These are phyloP conservation scores for Penicillium canariense DNA, from an alignment of 495 filamentous ascomycete genomes.

Conservation along the genomic window DNA sequence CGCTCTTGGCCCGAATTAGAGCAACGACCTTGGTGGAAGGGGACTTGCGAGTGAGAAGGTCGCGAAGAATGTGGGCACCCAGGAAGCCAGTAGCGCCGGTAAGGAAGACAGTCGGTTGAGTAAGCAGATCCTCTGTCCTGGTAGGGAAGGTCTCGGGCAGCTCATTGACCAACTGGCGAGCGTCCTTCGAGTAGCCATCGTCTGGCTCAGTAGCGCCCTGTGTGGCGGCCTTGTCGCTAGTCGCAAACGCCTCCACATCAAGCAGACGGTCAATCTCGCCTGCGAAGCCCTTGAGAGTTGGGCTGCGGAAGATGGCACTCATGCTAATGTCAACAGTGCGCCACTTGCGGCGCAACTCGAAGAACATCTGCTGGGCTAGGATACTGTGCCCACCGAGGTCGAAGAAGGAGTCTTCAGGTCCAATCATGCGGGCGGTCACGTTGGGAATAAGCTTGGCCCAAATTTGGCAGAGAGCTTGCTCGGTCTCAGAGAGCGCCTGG, in stretches of 20 bases:
- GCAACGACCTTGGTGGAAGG: slow-evolving; percentile 67
- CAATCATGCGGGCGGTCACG: slow-evolving; percentile 56
- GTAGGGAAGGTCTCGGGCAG: slow-evolving; percentile 44
- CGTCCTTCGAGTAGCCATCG: slow-evolving; percentile 67
- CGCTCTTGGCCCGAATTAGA: slow-evolving; percentile 68
- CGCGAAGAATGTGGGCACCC: slow-evolving; percentile 75
- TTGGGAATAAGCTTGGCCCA: slow-evolving; percentile 61
- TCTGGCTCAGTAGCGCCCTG: slow-evolving; percentile 35
- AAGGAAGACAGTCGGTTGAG: slow-evolving; percentile 65
- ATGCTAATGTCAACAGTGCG: slow-evolving; percentile 68
- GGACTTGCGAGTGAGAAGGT: slow-evolving; percentile 61
- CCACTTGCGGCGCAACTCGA: slow-evolving; percentile 62
- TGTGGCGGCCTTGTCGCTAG: slow-evolving; percentile 29
- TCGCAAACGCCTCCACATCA: slow-evolving; percentile 37
- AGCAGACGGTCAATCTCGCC: slow-evolving; percentile 67
- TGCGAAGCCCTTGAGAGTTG: slow-evolving; percentile 70
- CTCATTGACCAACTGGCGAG: slow-evolving; percentile 51
- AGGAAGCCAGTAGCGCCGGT: slow-evolving; percentile 93
- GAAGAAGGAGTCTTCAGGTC: slow-evolving; percentile 73
- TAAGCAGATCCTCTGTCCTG: slow-evolving; percentile 26
- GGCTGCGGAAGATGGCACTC: slow-evolving; percentile 70
- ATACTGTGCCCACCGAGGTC: slow-evolving; percentile 87
- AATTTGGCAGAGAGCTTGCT: slow-evolving; percentile 62
- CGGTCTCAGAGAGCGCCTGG: slow-evolving; percentile 57
- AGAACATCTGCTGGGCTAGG: slow-evolving; percentile 81